Conservation (phyloP, 139 green algal genomes). For the Chlorella sp. region DNA sequence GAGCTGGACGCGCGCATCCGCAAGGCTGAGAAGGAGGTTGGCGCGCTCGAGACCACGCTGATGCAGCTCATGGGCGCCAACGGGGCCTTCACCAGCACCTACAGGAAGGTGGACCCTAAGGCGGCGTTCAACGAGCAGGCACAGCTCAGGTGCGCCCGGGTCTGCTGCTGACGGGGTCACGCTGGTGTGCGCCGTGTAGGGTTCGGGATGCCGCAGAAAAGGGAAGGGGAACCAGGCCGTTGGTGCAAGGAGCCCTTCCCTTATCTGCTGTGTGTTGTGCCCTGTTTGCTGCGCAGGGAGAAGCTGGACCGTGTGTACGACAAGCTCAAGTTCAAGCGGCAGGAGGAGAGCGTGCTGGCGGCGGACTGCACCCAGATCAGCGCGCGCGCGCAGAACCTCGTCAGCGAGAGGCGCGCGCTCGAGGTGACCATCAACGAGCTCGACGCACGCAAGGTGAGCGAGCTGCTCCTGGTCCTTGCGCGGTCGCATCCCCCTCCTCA, state of each 20-base stretch:
- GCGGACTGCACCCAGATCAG: conserved; percentile 35
- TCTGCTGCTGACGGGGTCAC: neutral
- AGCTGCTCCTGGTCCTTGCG: neutral
- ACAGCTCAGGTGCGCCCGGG: neutral
- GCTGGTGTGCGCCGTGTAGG: neutral
- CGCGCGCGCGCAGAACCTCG: conserved; percentile 15
- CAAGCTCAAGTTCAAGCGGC: conserved; percentile 49
- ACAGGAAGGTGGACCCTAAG: conserved; percentile 36
- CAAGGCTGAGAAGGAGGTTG: conserved; percentile 50
- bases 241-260: no score
- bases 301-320: conserved; percentile 60
- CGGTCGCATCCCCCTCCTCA: neutral
- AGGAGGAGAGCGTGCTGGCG: conserved; percentile 23
- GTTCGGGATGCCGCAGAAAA: no score
- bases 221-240: no score
- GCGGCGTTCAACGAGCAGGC: conserved; percentile 29
- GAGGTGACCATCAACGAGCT: conserved; percentile 35
- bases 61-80: conserved; percentile 58
- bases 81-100: conserved; percentile 33
- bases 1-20: conserved; percentile 55
- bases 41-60: conserved; percentile 58
- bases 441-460: conserved; percentile 13
- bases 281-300: conserved; percentile 10
- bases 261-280: neutral
- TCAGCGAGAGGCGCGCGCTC: conserved; percentile 33